These are phyloP conservation scores for Chlorella sp. DNA, from an alignment of 139 green algal genomes.

Conservation along the genomic window DNA sequence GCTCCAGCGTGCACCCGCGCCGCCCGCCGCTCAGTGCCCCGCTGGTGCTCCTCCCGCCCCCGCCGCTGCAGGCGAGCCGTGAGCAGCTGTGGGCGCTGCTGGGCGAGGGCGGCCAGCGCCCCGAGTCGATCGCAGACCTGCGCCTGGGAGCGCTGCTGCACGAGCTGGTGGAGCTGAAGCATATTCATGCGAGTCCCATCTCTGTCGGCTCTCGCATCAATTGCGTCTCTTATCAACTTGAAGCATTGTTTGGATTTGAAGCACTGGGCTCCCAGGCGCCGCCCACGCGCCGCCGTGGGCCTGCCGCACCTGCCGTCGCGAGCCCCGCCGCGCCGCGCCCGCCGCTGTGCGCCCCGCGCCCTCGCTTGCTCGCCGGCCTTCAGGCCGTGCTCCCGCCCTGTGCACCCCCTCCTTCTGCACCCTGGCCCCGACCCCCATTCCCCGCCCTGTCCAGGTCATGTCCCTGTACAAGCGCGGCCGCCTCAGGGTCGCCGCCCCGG, in stretches of 20 bases:
- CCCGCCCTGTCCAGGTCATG: too few relatives aligned
- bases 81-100: not conserved
- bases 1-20: not conserved
- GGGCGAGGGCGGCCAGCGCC: not conserved
- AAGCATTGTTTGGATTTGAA: slow-evolving; percentile 11
- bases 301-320: not conserved
- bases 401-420: too few relatives aligned
- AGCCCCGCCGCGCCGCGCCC: not conserved
- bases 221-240: too few relatives aligned
- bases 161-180: slow-evolving; percentile 25
- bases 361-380: too few relatives aligned
- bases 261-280: not conserved
- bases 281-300: not conserved
- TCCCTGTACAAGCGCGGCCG: too few relatives aligned
- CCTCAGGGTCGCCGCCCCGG: too few relatives aligned
- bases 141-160: slow-evolving; percentile 15
- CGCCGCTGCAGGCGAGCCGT: not conserved
- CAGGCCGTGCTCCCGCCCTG: too few relatives aligned
- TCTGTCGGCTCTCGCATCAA: too few relatives aligned
- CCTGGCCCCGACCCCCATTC: too few relatives aligned
- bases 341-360: not conserved
- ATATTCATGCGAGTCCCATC: slow-evolving; percentile 8
- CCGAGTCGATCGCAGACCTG: slow-evolving; percentile 35
- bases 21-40: not conserved
- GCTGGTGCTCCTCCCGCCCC: not conserved